A percentile compares a stretch with the other conserved stretches of the same genome.
Evolutionary conservation across 2,329 filamentous ascomycete species (phyloP).

Genomic region (Fusarium musae): DNA sequence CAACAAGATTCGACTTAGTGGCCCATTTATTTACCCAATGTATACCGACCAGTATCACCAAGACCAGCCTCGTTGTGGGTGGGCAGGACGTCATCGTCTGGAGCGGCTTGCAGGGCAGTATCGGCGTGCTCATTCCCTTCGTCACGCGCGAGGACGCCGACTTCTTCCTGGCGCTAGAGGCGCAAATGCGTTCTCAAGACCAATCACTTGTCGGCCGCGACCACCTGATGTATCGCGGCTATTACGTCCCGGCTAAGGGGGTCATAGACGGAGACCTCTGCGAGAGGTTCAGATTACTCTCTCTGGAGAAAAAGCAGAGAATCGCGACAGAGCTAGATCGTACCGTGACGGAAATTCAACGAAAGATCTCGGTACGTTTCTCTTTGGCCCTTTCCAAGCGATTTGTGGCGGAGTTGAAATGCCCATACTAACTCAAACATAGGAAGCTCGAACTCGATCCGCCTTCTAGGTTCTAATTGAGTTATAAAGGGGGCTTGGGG

Average conservation of each 20-base stretch:
- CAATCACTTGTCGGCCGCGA: constrained; percentile 89
- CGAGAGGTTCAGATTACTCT: constrained; percentile 86
- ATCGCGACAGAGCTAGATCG: constrained; percentile 88
- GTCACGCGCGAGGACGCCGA: constrained; percentile 91
- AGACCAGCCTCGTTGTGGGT: constrained; percentile 88
- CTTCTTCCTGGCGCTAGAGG: constrained; percentile 95
- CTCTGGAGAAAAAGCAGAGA: constrained; percentile 92
- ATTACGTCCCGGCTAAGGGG: constrained; percentile 96
- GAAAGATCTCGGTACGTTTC: constrained; percentile 79
- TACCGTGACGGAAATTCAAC: constrained; percentile 85
- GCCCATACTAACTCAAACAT: neutral
- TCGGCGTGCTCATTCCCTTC: constrained; percentile 94
- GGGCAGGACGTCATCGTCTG: constrained; percentile 92
- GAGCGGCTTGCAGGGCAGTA: constrained; percentile 94
- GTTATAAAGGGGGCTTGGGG: too few species aligned
- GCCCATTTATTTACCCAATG: constrained; percentile 94
- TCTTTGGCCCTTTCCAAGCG: fast-evolving
- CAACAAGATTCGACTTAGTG: constrained; percentile 51
- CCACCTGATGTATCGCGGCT: constrained; percentile 93
- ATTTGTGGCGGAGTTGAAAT: fast-evolving
- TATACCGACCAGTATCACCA: constrained; percentile 91
- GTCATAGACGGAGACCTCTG: constrained; percentile 97
- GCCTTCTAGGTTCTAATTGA: too few species aligned
- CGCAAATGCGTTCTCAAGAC: constrained; percentile 85
- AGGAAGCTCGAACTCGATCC: neutral